Conservation (phyloP, 257 asterid species). For the Paulownia fortunei region DNA sequence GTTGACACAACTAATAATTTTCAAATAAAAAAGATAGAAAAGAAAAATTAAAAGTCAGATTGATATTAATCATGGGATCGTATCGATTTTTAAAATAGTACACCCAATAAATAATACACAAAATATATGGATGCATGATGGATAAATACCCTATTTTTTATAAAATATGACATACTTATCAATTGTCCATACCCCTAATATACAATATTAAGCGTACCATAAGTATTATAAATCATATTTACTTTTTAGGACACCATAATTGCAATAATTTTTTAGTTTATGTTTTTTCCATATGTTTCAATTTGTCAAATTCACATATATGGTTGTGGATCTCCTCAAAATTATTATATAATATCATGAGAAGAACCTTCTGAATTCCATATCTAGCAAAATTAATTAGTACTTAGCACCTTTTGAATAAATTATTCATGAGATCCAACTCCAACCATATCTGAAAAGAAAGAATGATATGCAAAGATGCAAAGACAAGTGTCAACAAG, state of each 20-base stretch:
- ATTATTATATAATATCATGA: neutral
- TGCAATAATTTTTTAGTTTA: constrained; percentile 16
- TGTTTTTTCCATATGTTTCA: neutral
- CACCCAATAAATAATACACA: too few relatives aligned
- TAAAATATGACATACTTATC: too few relatives aligned
- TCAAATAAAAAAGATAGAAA: too few relatives aligned
- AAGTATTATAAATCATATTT: neutral
- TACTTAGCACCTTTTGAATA: neutral
- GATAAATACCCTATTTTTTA: too few relatives aligned
- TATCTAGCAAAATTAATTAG: neutral
- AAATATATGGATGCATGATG: too few relatives aligned
- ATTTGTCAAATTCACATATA: neutral
- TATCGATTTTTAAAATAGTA: too few relatives aligned
- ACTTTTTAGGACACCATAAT: neutral
- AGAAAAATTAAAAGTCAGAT: too few relatives aligned
- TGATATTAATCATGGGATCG: too few relatives aligned
- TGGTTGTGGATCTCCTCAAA: neutral
- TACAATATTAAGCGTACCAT: too few relatives aligned
- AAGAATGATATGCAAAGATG: neutral
- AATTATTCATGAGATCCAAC: constrained; percentile 10
- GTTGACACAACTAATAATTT: too few relatives aligned
- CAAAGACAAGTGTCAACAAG: too few relatives aligned
- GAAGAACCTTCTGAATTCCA: neutral
- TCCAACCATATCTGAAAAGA: neutral
- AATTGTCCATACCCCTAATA: too few relatives aligned